These are phyloP conservation scores for Epichloe glyceriae DNA, from an alignment of 2,329 filamentous ascomycete genomes.

Conservation along the genomic window DNA sequence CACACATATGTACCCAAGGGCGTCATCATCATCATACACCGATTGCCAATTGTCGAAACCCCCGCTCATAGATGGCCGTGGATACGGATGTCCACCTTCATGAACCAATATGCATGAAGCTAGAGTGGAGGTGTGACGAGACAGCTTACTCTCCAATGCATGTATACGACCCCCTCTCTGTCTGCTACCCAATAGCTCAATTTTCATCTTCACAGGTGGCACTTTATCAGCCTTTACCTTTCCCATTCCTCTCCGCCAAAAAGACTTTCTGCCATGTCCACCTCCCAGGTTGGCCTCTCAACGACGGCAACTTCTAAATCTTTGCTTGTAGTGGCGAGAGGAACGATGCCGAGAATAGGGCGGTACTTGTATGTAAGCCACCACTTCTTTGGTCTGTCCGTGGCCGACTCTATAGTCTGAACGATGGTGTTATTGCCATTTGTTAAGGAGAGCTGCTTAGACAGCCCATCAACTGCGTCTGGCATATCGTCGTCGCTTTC, in stretches of 20 bases:
- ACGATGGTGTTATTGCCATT: slow-evolving; percentile 10
- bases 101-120: neutral
- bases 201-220: neutral
- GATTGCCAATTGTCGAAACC: neutral
- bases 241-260: slow-evolving; percentile 44
- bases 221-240: slow-evolving; percentile 13
- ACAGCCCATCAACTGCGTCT: slow-evolving; percentile 20
- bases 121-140: neutral
- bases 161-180: neutral
- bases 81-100: neutral
- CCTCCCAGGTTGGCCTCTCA: slow-evolving; percentile 74
- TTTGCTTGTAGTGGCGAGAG: slow-evolving; percentile 25
- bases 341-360: slow-evolving; percentile 67
- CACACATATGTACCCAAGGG: too few species aligned
- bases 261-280: slow-evolving; percentile 63
- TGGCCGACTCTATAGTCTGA: slow-evolving; percentile 7
- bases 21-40: neutral
- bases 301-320: slow-evolving; percentile 72
- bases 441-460: slow-evolving; percentile 18
- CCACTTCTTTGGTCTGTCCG: slow-evolving; percentile 26
- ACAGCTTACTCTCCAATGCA: neutral
- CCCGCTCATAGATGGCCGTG: neutral
- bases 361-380: slow-evolving; percentile 92
- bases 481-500: slow-evolving; percentile 27
- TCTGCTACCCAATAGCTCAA: neutral